Evolutionary conservation across 352 stramenopile genomes (phyloP), one percentile per base, ranked within the genome.

Genomic region (Globisporangium polare): DNA sequence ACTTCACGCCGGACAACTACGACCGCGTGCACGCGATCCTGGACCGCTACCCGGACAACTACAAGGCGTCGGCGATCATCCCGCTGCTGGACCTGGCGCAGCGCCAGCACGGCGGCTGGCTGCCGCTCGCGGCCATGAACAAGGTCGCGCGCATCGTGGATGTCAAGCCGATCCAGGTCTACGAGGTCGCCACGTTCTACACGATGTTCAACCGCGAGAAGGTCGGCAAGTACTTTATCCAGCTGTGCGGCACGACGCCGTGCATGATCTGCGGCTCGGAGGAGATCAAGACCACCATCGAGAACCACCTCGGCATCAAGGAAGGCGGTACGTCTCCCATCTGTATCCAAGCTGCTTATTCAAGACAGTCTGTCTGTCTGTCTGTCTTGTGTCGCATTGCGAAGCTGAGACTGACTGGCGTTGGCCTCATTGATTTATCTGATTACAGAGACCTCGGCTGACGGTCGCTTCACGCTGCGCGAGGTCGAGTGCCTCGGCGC

Each of bases 241-340:
- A 98, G 77, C 84, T 99, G 13, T 99, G 98, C 68, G 97, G 97
- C 63, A 99, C 98, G 15, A 99, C 98, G 54, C 98, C 98, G 22
- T 99, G 98, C 85, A 99, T 99, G 97, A 98, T 99, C 71, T 99
- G 95, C 72, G 98, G 98, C 53, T 96, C 92, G 49, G 94, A 99
- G 78, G 97, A 99, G 78, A 99, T 99, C 78, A 99, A 98, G 80
- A 93, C 97, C 75, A 98, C 96, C 41, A 99, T 99, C 69, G 88
- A 98, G 69, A 81, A 98, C 47, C 86, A 99, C 76, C 80, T 99
- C 26, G 90, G 94, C 62, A 99, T 99, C 72, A 98, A 99, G 72
- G 93, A 98, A 68, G 96, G 96, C 65, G 87, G 96, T 87, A 56
- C 46, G 58, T 56, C 18, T 27, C 18, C 13, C 18, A 35, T 18